phyloP scores from a whole-genome alignment of 768 basidiomycete species.

The Trametes villosa region DNA sequence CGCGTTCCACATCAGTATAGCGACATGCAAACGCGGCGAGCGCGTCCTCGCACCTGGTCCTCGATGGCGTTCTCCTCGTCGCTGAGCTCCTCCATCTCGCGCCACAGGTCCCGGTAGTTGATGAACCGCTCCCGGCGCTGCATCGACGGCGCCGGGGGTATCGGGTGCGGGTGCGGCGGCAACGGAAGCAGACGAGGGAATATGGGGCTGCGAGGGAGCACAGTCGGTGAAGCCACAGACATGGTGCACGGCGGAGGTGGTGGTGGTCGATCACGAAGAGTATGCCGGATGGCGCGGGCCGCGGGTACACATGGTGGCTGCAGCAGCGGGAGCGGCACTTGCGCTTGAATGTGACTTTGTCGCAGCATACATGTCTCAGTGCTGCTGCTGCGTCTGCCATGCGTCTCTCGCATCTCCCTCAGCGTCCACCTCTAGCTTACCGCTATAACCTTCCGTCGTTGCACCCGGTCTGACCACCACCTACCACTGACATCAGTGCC shows the following conservation, averaged over 20 bases:
- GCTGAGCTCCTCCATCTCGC: conserved; percentile 83
- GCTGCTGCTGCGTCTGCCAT: too few relatives aligned
- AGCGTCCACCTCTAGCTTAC: too few relatives aligned
- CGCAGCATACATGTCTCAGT: too few relatives aligned
- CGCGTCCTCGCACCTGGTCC: conserved; percentile 54
- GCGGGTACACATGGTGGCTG: too few relatives aligned
- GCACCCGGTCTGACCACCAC: too few relatives aligned
- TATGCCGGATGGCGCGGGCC: too few relatives aligned
- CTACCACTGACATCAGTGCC: too few relatives aligned
- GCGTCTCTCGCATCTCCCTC: too few relatives aligned
- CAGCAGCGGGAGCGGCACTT: too few relatives aligned
- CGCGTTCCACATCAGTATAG: neutral
- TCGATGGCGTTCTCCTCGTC: conserved; percentile 87
- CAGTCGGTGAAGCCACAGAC: conserved; percentile 68
- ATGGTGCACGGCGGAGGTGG: too few relatives aligned
- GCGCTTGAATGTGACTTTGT: too few relatives aligned
- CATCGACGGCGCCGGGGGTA: conserved; percentile 53
- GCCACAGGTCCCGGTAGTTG: conserved; percentile 65
- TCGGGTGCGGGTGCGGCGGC: conserved; percentile 66
- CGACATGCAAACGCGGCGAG: neutral
- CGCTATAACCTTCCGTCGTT: too few relatives aligned
- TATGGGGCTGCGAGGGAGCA: conserved; percentile 64
- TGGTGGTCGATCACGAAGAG: conserved; percentile 4
- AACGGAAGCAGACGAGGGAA: conserved; percentile 72
- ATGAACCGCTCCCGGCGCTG: conserved; percentile 62